phyloP scores from a whole-genome alignment of 257 asterid genomes.

The Catharanthus roseus region DNA sequence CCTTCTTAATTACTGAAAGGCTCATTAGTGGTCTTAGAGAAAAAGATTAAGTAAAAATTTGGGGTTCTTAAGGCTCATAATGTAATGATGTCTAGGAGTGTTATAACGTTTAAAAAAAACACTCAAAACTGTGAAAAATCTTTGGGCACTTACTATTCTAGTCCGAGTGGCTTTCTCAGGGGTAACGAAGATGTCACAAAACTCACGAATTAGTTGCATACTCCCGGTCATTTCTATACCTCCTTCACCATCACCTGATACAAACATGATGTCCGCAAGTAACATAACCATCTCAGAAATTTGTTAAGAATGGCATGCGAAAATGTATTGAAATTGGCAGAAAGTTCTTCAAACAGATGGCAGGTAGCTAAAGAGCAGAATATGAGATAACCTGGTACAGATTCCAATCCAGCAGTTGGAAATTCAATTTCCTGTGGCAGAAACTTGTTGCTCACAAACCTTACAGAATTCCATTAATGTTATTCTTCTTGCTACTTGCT shows the following conservation, averaged over 20 bases:
- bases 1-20: neutral
- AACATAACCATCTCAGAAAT: neutral
- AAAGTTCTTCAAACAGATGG: neutral
- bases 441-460: constrained; percentile 72
- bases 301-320: neutral
- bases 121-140: neutral
- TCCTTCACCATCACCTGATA: constrained; percentile 90
- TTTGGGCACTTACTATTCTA: constrained; percentile 57
- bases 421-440: constrained; percentile 90
- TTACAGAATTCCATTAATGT: constrained; percentile 27
- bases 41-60: neutral
- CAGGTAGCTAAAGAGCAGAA: neutral
- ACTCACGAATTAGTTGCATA: constrained; percentile 73
- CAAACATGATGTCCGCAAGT: neutral
- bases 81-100: neutral
- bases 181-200: constrained; percentile 54
- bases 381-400: constrained; percentile 68
- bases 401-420: constrained; percentile 84
- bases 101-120: neutral
- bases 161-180: constrained; percentile 70
- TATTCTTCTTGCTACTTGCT: constrained; percentile 26
- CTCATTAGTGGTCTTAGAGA: neutral
- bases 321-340: neutral
- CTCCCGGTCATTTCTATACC: constrained; percentile 93
- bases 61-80: neutral